Percentiles rank a stretch among this genome's conserved stretches.
Evolutionary conservation across 306 rosid species (phyloP).

Genomic region (apple (Malus domestica)): ASM211411v1 NC_041790.1:11708001-11708500

Average conservation of each 20-base stretch:
- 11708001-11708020: background rate
- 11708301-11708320: too few relatives aligned
- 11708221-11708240: too few relatives aligned
- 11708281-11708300: background rate
- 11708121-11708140: too few relatives aligned
- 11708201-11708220: too few relatives aligned
- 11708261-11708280: background rate
- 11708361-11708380: background rate
- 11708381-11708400: background rate
- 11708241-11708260: background rate
- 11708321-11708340: too few relatives aligned
- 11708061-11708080: background rate
- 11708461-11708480: background rate
- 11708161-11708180: too few relatives aligned
- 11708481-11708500: background rate
- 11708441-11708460: background rate
- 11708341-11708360: too few relatives aligned
- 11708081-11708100: slow-evolving; percentile 15
- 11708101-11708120: too few relatives aligned
- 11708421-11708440: background rate
- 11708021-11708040: slow-evolving; percentile 17
- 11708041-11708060: background rate
- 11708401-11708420: background rate
- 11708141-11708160: too few relatives aligned
- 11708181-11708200: too few relatives aligned